Evolutionary conservation across 106 monocot species (phyloP), one percentile per base, ranked within the genome.

Genomic region (Iris macrosiphon): DNA sequence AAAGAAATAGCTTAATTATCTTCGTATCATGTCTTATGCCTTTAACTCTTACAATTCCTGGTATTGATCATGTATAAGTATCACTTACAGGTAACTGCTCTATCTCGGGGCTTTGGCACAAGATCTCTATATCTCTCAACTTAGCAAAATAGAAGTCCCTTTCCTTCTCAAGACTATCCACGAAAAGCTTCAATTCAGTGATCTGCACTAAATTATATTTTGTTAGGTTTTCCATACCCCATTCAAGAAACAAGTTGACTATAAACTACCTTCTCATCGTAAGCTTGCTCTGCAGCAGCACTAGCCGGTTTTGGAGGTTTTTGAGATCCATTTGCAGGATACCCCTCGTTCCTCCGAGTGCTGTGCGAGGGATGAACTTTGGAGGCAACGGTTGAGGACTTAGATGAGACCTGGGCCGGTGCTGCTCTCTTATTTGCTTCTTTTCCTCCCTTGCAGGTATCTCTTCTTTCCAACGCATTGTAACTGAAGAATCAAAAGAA

Each of bases 141-240:
- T 95, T 95, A 27, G 73, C 47, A 45, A 82, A 95, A 63, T 95
- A 95, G 58, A 88, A 95, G 62, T 95, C 95, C 25, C 95, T 81
- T 63, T 95, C 95, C 64, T 95, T 95, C 82, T 95, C 95, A 17
- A 89, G 82, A 34, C 82, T 82, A 38, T 95, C 95, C 4, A 95
- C 79, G 21, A 74, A 71, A 28, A 95, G 67, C 74, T 95, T 95
- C 59, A 95, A 54, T 55, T 95, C 95, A 2, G 79, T 89, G 49
- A 95, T 85, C 95, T 95, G 88, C 62, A 68, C 31, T 46, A 19
- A 34, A 37, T 32, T 53, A 20, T 45, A 60, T 15, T 21, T 23
- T 24, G 62, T 58, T 47, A 73, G 14, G n/a, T 17, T 35, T 32
- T 18, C 2, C 5, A 7, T 19, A 19, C 22, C 7, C 19, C 11